phyloP scores from a whole-genome alignment of 805 yeast genomes.

The Yarrowia porcina region DNA sequence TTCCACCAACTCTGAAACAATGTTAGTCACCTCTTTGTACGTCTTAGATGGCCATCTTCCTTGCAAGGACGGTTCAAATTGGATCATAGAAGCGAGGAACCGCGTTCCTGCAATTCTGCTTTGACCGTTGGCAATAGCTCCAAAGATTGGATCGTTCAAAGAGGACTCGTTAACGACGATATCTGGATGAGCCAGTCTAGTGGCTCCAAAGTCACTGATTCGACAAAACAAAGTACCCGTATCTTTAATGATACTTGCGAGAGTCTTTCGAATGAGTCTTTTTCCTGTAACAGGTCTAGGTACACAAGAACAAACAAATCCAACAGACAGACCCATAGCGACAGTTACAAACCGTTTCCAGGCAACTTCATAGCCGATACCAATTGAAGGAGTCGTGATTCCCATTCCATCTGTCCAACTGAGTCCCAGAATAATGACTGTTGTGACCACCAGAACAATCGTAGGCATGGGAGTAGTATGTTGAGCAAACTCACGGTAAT shows the following conservation, averaged over 20 bases:
- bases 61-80: slow-evolving; percentile 38
- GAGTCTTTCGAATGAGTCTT: slow-evolving; percentile 33
- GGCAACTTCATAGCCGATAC: slow-evolving; percentile 36
- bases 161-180: slow-evolving; percentile 30
- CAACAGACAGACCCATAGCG: slow-evolving; percentile 36
- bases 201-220: slow-evolving; percentile 36
- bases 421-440: slow-evolving; percentile 36
- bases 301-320: slow-evolving; percentile 36
- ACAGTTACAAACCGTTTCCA: slow-evolving; percentile 40
- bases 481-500: slow-evolving; percentile 36
- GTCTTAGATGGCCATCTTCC: slow-evolving; percentile 39
- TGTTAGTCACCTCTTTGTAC: slow-evolving; percentile 35
- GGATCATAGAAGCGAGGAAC: background rate
- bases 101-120: slow-evolving; percentile 26
- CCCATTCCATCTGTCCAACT: slow-evolving; percentile 34
- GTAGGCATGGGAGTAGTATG: slow-evolving; percentile 36
- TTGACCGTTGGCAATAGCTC: slow-evolving; percentile 26
- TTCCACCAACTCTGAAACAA: slow-evolving; percentile 33
- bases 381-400: background rate
- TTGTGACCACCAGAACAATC: slow-evolving; percentile 35
- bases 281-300: slow-evolving; percentile 40
- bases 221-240: slow-evolving; percentile 36
- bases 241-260: slow-evolving; percentile 33
- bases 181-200: slow-evolving; percentile 30
- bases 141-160: slow-evolving; percentile 30